A percentile compares a stretch with the other conserved stretches of the same genome.
Conservation (phyloP, 2,329 filamentous ascomycete species). For the Nectriaceae sp. region DNA sequence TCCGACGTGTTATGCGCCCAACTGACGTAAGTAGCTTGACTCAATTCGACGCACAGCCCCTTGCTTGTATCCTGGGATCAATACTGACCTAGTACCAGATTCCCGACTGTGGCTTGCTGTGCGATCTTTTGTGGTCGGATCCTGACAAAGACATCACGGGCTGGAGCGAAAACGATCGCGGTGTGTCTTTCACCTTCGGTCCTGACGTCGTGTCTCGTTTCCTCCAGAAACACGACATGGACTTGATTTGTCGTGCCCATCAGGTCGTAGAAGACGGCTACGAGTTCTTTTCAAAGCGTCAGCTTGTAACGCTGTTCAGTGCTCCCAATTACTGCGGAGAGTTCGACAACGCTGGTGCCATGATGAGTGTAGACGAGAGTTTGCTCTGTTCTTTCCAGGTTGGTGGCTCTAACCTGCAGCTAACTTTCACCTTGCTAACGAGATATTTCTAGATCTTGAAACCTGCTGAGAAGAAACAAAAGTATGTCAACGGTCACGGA, state of each 20-base stretch:
- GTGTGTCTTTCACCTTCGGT: slow-evolving; percentile 98
- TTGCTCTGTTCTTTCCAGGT: slow-evolving; percentile 99
- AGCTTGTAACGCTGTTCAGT: slow-evolving; percentile 95
- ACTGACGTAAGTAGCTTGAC: slow-evolving; percentile 78
- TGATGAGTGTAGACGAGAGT: slow-evolving; percentile 99
- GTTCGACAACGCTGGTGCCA: slow-evolving; percentile 98
- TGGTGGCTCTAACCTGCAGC: slow-evolving; percentile 23
- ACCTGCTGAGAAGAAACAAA: slow-evolving; percentile 99
- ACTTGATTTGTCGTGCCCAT: slow-evolving; percentile 97
- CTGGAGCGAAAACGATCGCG: slow-evolving; percentile 98
- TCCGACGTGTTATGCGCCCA: slow-evolving; percentile 96
- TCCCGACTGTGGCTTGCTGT: slow-evolving; percentile 94
- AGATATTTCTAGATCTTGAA: slow-evolving; percentile 76
- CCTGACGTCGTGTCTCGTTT: slow-evolving; percentile 97
- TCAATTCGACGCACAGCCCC: slow-evolving; percentile 21
- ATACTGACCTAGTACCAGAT: slow-evolving; percentile 60
- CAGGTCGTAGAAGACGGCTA: slow-evolving; percentile 99
- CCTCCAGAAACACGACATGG: slow-evolving; percentile 99
- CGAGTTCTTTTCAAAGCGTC: slow-evolving; percentile 98
- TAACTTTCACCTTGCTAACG: slow-evolving; percentile 10
- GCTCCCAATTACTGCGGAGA: slow-evolving; percentile 99
- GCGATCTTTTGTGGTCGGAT: slow-evolving; percentile 97
- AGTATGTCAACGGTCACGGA: slow-evolving; percentile 86
- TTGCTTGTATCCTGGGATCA: background rate
- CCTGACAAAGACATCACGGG: slow-evolving; percentile 99